These are phyloP conservation scores for Eremomyces bilateralis DNA, from an alignment of 495 filamentous ascomycete genomes.

Conservation along the genomic window DNA sequence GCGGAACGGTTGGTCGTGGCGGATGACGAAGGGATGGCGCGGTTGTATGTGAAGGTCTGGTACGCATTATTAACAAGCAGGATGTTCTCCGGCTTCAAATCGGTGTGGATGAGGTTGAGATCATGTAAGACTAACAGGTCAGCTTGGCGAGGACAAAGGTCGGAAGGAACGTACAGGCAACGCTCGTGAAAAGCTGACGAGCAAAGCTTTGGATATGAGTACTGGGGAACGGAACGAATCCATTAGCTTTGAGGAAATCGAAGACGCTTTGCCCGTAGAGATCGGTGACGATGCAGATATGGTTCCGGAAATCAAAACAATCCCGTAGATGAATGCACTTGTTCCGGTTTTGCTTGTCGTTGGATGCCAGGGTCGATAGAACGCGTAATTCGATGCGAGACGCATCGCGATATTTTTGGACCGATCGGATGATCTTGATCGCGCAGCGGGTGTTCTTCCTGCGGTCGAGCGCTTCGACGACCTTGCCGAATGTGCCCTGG, in stretches of 20 bases:
- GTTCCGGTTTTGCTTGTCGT: slow-evolving; percentile 82
- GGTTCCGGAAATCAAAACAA: slow-evolving; percentile 92
- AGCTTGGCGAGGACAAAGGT: slow-evolving; percentile 11
- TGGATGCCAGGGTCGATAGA: slow-evolving; percentile 67
- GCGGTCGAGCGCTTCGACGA: slow-evolving; percentile 76
- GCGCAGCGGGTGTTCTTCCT: slow-evolving; percentile 57
- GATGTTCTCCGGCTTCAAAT: slow-evolving; percentile 96
- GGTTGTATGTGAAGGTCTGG: slow-evolving; percentile 93
- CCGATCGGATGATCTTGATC: slow-evolving; percentile 93
- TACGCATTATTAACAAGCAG: slow-evolving; percentile 74
- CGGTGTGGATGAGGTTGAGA: slow-evolving; percentile 92
- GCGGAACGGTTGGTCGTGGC: slow-evolving; percentile 53
- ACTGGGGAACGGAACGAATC: slow-evolving; percentile 94
- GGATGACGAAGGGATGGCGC: slow-evolving; percentile 81
- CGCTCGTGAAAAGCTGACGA: slow-evolving; percentile 87
- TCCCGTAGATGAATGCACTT: slow-evolving; percentile 93
- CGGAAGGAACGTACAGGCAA: slow-evolving; percentile 58
- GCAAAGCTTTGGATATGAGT: slow-evolving; percentile 97
- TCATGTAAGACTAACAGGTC: slow-evolving; percentile 63
- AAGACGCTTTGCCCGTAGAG: slow-evolving; percentile 92
- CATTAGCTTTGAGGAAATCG: slow-evolving; percentile 89
- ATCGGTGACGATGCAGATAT: slow-evolving; percentile 98
- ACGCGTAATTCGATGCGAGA: slow-evolving; percentile 92
- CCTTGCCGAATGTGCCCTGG: slow-evolving; percentile 95
- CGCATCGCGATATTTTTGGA: slow-evolving; percentile 93